Base-by-base conservation (phyloP, 352 stramenopile species). In the Phytophthora europaea region DNA sequence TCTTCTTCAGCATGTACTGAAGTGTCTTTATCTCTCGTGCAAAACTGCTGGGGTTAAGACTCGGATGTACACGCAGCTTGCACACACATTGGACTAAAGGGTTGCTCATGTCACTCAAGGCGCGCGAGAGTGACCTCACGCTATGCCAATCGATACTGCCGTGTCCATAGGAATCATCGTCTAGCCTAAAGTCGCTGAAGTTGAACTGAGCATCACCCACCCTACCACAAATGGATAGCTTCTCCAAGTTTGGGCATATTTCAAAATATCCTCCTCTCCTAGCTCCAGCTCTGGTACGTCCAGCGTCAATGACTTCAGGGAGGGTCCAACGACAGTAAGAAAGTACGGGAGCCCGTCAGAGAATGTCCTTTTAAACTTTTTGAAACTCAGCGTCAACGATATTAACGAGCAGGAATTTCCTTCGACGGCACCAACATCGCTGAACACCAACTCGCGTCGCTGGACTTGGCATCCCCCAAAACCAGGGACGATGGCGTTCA, bases 1-100 rank as follows among this genome's bases (percentile, higher is more conserved):
- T 50, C 43, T 50, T 50, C 43, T 22, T 10, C 43, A 50, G 16
- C 43, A 50, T 50, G 43, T 50, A n/a, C 43, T 50, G 43, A n/a
- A 50, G 43, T 4, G 43, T 8, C 43, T 50, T 20, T 3, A 18
- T n/a, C 43, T 50, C 43, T 50, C 43, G 43, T 8, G 43, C 43
- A 2, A n/a, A 22, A n/a, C 43, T 23, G 16, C 43, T 16, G 7
- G 18, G 7, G 43, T 50, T 50, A 5, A 50, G 16, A 50, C 43
- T 50, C 43, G 43, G 43, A 50, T 50, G 23, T 18, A 50, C 43
- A 2, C 43, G 43, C 8, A 50, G 8, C 43, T 50, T 50, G 16
- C 43, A 18, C 43, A 22, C 43, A 22, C 43, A n/a, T n/a, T 50
- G 43, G 6, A 50, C 43, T 7, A 50, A 23, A 13, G 43, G 43